A percentile compares a stretch with the other conserved stretches of the same genome.
Conservation (phyloP, 257 asterid species). For the Solanum tarijense region DNA sequence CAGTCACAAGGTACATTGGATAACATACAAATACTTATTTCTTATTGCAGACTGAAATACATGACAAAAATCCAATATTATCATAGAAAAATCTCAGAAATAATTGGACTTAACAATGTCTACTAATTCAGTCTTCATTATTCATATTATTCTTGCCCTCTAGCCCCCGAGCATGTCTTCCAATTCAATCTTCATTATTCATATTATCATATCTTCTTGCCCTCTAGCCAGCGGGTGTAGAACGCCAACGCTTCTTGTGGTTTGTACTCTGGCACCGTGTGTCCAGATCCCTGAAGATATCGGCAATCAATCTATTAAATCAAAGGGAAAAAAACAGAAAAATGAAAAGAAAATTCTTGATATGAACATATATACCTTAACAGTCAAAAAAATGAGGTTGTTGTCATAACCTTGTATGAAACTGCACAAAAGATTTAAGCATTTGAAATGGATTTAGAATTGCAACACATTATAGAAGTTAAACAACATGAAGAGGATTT, state of each 20-base stretch:
- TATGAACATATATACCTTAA: slow-evolving; percentile 42
- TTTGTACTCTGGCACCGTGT: slow-evolving; percentile 90
- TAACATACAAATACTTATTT: background rate
- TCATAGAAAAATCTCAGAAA: too few species aligned
- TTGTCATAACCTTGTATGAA: slow-evolving; percentile 62
- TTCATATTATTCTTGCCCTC: slow-evolving; percentile 21
- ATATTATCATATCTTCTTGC: slow-evolving; percentile 31
- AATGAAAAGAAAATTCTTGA: too few species aligned
- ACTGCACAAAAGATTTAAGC: slow-evolving; percentile 26
- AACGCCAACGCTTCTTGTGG: slow-evolving; percentile 72
- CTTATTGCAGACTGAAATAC: background rate
- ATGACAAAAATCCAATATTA: background rate
- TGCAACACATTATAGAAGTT: background rate
- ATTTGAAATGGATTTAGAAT: background rate
- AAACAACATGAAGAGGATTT: background rate
- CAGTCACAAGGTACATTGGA: background rate
- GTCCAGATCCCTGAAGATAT: slow-evolving; percentile 75
- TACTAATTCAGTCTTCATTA: background rate
- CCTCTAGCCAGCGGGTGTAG: slow-evolving; percentile 64
- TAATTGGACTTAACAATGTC: background rate
- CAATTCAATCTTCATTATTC: background rate
- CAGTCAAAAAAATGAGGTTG: slow-evolving; percentile 72
- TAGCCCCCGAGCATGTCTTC: slow-evolving; percentile 37
- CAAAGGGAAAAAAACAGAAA: background rate
- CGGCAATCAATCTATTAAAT: background rate